These are phyloP conservation scores for Powellomyces hirtus DNA, from an alignment of 192 early-diverging fungal species.

Conservation along the genomic window DNA sequence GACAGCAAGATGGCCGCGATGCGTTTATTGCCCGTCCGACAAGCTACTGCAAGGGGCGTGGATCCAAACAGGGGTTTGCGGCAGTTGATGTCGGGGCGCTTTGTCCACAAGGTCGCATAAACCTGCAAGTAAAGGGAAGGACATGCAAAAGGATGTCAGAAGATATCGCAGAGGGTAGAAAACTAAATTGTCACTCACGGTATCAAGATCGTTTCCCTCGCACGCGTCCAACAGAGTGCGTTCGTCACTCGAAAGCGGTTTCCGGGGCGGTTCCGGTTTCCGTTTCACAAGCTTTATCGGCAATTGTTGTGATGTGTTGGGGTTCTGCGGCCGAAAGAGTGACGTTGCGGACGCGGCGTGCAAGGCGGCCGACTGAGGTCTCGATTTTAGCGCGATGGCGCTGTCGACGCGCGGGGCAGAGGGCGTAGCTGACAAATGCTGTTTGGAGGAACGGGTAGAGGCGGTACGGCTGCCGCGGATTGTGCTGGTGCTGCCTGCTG, in stretches of 20 bases:
- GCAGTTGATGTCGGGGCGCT: slow-evolving; percentile 17
- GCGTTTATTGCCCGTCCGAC: slow-evolving; percentile 12
- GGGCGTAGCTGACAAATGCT: not conserved
- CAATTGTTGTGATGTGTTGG: too few species aligned
- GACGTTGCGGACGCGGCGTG: not conserved
- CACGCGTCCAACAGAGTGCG: slow-evolving; percentile 11
- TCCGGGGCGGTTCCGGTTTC: not conserved
- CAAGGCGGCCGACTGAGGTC: not conserved
- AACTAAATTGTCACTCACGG: not conserved
- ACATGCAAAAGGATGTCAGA: not conserved
- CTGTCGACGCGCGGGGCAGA: not conserved
- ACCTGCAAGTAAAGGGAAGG: slow-evolving; percentile 7
- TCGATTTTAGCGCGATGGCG: not conserved
- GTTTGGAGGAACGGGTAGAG: not conserved
- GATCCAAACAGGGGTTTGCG: slow-evolving; percentile 12
- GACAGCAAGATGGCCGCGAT: slow-evolving; percentile 9
- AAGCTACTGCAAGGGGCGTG: slow-evolving; percentile 24
- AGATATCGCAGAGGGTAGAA: not conserved
- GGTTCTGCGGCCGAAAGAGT: not conserved
- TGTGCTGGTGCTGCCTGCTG: not conserved
- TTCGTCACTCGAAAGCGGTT: not conserved
- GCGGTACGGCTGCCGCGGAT: not conserved
- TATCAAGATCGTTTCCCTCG: slow-evolving; percentile 16
- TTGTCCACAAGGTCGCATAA: slow-evolving; percentile 15
- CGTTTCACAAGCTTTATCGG: slow-evolving; percentile 4